Conservation (phyloP, 345 rosid species). For the Gossypium rotundifolium region DNA sequence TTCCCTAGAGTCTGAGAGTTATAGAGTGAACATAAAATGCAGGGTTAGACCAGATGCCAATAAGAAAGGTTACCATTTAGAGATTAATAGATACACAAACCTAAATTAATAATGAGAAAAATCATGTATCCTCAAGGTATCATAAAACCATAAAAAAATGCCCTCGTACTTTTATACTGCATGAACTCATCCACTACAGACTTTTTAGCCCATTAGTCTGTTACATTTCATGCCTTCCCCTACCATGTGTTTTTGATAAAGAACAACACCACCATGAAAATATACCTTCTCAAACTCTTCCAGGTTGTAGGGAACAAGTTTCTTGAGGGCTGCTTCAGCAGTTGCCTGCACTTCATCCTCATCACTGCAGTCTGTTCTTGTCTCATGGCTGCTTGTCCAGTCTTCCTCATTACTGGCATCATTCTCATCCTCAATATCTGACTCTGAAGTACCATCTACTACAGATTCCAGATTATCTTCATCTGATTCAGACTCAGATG, state of each 20-base stretch:
- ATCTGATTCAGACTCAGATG: conserved; percentile 63
- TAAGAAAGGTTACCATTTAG: neutral
- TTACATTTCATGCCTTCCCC: neutral
- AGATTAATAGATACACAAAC: neutral
- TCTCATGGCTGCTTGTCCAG: conserved; percentile 59
- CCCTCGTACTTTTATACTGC: neutral
- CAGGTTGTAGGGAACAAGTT: conserved; percentile 61
- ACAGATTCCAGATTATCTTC: conserved; percentile 54
- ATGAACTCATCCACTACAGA: neutral
- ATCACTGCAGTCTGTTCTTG: conserved; percentile 66
- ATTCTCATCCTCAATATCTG: conserved; percentile 82
- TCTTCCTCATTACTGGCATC: conserved; percentile 64
- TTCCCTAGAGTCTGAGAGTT: neutral
- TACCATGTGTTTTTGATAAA: neutral
- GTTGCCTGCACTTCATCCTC: conserved; percentile 59
- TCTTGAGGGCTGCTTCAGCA: conserved; percentile 74
- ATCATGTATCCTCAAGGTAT: neutral
- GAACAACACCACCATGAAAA: conserved; percentile 1
- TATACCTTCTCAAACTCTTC: conserved; percentile 78
- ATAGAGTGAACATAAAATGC: neutral
- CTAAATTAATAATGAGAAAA: no score
- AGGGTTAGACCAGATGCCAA: neutral
- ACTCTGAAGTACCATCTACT: conserved; percentile 69
- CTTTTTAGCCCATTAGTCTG: neutral
- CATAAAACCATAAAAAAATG: neutral